Conservation (phyloP, 2,329 filamentous ascomycete genomes). For the Scytalidium lignicola region DNA sequence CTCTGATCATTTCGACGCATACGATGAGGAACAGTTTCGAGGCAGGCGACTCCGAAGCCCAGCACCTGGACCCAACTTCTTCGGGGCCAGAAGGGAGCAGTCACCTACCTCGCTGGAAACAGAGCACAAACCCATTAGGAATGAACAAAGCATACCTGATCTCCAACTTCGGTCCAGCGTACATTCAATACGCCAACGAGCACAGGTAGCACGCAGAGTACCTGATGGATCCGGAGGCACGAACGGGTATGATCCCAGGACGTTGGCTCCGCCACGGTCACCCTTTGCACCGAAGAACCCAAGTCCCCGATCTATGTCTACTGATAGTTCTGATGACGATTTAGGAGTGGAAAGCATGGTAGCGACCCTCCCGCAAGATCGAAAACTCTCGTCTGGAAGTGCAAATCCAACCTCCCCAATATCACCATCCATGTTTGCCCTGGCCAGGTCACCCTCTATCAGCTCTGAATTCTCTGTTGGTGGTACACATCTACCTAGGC, state of each 20-base stretch:
- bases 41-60: constrained; percentile 15
- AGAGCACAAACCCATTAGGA: constrained; percentile 10
- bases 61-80: constrained; percentile 23
- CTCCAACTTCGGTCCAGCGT: constrained; percentile 18
- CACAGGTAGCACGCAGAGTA: constrained; percentile 8
- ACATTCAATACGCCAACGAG: constrained; percentile 23
- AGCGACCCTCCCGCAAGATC: constrained; percentile 60
- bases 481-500: constrained; percentile 55
- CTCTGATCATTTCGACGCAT: constrained; percentile 9
- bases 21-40: constrained; percentile 17
- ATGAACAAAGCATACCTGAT: constrained; percentile 13
- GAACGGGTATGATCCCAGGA: constrained; percentile 32
- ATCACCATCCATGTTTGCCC: constrained; percentile 56
- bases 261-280: constrained; percentile 39
- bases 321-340: constrained; percentile 68
- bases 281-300: constrained; percentile 41
- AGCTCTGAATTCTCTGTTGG: constrained; percentile 73
- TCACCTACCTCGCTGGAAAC: constrained; percentile 49
- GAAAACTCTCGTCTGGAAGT: constrained; percentile 74
- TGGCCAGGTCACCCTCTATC: constrained; percentile 76
- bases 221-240: constrained; percentile 18
- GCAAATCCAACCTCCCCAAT: constrained; percentile 56
- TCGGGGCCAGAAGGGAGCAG: constrained; percentile 51
- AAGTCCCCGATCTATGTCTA: constrained; percentile 58
- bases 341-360: constrained; percentile 47